A percentile compares a stretch with the other conserved stretches of the same genome.
Evolutionary conservation across 805 yeast genomes (phyloP).

Genomic region (Suhomyces sp.): DNA sequence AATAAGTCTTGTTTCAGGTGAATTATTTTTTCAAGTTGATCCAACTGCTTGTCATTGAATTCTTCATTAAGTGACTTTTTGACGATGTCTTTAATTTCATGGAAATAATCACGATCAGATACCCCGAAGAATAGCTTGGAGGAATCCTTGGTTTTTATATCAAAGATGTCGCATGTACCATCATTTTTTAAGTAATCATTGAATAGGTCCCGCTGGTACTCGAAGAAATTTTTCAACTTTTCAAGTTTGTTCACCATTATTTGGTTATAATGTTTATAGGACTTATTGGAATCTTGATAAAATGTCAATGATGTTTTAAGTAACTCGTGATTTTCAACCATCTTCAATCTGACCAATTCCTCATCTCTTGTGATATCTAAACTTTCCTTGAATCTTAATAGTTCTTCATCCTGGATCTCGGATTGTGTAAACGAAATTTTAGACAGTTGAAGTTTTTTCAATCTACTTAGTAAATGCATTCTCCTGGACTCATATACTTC

Average conservation of each 20-base stretch:
- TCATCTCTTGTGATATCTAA: conserved; percentile 29
- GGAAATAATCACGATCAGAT: conserved; percentile 27
- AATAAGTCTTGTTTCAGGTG: neutral
- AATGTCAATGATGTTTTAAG: conserved; percentile 30
- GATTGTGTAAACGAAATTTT: conserved; percentile 22
- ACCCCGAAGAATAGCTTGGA: conserved; percentile 25
- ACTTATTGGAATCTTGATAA: conserved; percentile 38
- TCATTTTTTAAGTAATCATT: conserved; percentile 17
- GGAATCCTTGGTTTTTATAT: conserved; percentile 26
- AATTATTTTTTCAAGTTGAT: conserved; percentile 3
- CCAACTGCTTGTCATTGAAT: no score
- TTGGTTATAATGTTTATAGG: conserved; percentile 31
- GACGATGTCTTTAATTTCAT: conserved; percentile 31
- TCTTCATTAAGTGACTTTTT: conserved; percentile 13
- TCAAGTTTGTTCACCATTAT: conserved; percentile 34
- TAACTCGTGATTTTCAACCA: conserved; percentile 32
- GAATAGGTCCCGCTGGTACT: conserved; percentile 33
- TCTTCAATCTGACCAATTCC: conserved; percentile 32
- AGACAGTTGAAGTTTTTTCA: conserved; percentile 26
- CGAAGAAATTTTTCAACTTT: conserved; percentile 39
- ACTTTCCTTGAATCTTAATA: conserved; percentile 17
- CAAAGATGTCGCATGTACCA: conserved; percentile 17
- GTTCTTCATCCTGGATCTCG: conserved; percentile 28
- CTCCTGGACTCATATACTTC: conserved; percentile 22
- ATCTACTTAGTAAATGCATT: conserved; percentile 23